Evolutionary conservation across 768 basidiomycete genomes (phyloP).

Genomic region (Gelatoporia subvermispora): DNA sequence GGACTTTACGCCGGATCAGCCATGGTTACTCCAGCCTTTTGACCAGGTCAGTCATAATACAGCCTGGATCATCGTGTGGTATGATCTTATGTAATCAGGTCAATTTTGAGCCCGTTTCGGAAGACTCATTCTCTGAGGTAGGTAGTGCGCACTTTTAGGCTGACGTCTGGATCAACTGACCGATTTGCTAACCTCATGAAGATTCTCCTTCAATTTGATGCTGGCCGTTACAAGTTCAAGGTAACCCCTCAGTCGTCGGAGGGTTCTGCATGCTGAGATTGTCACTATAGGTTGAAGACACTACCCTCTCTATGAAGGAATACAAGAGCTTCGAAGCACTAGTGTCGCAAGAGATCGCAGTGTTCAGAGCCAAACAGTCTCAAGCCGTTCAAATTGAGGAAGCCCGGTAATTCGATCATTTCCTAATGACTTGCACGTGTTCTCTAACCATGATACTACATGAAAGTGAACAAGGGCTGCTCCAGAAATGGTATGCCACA

Average conservation of each 20-base stretch:
- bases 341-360: constrained; percentile 36
- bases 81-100: constrained; percentile 30
- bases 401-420: constrained; percentile 25
- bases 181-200: constrained; percentile 15
- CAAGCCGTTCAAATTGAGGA: constrained; percentile 35
- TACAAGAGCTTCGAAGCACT: constrained; percentile 39
- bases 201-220: constrained; percentile 48
- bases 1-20: constrained; percentile 40
- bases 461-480: neutral
- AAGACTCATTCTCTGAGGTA: constrained; percentile 47
- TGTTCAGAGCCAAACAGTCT: constrained; percentile 38
- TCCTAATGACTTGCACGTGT: neutral
- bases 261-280: neutral
- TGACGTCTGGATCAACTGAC: neutral
- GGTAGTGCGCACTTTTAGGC: constrained; percentile 1
- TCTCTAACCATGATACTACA: neutral
- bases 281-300: constrained; percentile 40
- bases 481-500: neutral
- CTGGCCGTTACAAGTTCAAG: constrained; percentile 49
- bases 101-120: constrained; percentile 43
- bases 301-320: constrained; percentile 47
- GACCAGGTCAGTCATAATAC: constrained; percentile 42
- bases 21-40: constrained; percentile 60
- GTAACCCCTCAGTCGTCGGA: constrained; percentile 18
- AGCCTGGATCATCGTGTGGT: neutral